A percentile compares a stretch with the other conserved stretches of the same genome.
Conservation (phyloP, 2,329 filamentous ascomycete species). For the Parafenestella ontariensis region DNA sequence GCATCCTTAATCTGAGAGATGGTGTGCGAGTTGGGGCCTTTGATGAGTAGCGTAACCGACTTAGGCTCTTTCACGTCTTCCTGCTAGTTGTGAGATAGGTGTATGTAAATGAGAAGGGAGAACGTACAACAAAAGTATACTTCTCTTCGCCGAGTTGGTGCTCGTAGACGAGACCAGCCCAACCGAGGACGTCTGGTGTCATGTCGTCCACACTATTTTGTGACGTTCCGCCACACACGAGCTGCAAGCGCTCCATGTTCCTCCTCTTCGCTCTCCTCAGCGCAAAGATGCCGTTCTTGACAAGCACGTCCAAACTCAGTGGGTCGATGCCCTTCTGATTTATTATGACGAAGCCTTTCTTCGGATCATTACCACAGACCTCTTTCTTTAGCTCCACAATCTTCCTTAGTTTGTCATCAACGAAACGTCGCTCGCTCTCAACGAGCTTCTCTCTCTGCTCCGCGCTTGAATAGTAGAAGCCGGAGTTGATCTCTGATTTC, state of each 20-base stretch:
- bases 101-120: neutral
- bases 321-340: conserved; percentile 99
- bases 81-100: conserved; percentile 34
- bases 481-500: conserved; percentile 98
- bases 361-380: conserved; percentile 89
- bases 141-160: conserved; percentile 98
- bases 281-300: conserved; percentile 97
- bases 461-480: conserved; percentile 97
- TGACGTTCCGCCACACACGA: conserved; percentile 87
- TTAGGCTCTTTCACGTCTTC: conserved; percentile 99
- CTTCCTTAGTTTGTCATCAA: conserved; percentile 95
- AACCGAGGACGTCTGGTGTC: conserved; percentile 85
- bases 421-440: conserved; percentile 93
- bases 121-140: conserved; percentile 81
- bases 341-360: conserved; percentile 96
- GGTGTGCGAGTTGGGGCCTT: conserved; percentile 95
- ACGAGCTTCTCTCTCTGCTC: conserved; percentile 98
- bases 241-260: conserved; percentile 98
- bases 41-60: conserved; percentile 96
- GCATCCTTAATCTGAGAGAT: conserved; percentile 97
- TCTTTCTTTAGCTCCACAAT: conserved; percentile 98
- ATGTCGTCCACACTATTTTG: conserved; percentile 98
- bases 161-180: conserved; percentile 96
- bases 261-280: conserved; percentile 93
- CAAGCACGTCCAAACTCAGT: conserved; percentile 90